Evolutionary conservation across 129 eudicot species (phyloP).

Genomic region (Flaveria robusta): DNA sequence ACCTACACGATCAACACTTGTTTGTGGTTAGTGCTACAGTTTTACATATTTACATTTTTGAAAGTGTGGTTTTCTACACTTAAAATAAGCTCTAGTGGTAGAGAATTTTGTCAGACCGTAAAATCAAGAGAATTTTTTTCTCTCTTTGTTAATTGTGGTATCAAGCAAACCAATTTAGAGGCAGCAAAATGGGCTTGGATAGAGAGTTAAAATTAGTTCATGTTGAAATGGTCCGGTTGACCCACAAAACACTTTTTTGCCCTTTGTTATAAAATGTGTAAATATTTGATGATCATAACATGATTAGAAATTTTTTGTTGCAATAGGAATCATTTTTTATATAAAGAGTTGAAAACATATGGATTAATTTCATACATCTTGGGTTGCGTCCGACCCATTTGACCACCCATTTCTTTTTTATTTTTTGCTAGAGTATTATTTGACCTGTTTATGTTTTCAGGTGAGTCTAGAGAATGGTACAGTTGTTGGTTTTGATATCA

Average conservation of each 20-base stretch:
- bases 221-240: background rate
- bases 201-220: background rate
- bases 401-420: background rate
- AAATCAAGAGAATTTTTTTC: background rate
- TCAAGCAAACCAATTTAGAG: background rate
- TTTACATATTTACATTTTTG: background rate
- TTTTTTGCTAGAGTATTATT: background rate
- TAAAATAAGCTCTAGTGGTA: background rate
- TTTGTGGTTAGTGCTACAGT: conserved; percentile 60
- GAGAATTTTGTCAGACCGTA: background rate
- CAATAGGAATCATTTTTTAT: background rate
- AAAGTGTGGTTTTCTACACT: background rate
- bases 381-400: background rate
- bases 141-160: background rate
- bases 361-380: background rate
- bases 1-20: conserved; percentile 59
- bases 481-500: conserved; percentile 73
- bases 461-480: conserved; percentile 86
- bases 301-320: background rate
- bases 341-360: background rate
- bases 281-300: background rate
- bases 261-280: background rate
- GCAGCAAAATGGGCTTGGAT: background rate
- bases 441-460: conserved; percentile 38
- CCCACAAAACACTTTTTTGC: background rate